phyloP scores from a whole-genome alignment of 2,329 filamentous ascomycete species.

The Monosporascus sp. region DNA sequence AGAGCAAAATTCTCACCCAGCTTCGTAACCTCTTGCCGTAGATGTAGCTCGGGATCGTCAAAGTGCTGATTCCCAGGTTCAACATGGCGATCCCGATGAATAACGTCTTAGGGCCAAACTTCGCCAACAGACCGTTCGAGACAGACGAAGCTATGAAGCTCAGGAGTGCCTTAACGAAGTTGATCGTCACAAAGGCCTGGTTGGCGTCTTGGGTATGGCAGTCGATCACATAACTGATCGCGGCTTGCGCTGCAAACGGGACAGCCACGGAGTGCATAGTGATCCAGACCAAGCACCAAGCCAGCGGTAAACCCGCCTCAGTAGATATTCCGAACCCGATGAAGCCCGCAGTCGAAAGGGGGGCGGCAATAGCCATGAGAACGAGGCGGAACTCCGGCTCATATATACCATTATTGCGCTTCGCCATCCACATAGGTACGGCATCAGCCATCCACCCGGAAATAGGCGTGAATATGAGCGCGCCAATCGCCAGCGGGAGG shows the following conservation, averaged over 20 bases:
- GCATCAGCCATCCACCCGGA: constrained; percentile 21
- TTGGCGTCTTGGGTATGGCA: constrained; percentile 20
- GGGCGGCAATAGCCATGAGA: constrained; percentile 16
- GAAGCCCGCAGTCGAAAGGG: constrained; percentile 15
- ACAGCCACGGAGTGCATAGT: constrained; percentile 19
- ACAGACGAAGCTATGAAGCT: constrained; percentile 16
- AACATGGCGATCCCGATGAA: constrained; percentile 17
- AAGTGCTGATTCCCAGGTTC: constrained; percentile 15
- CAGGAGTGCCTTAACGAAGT: constrained; percentile 17
- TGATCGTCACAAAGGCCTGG: constrained; percentile 20
- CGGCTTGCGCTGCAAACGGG: constrained; percentile 17
- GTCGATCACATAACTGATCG: constrained; percentile 20
- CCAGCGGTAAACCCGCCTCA: constrained; percentile 7
- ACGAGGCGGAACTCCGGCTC: constrained; percentile 20
- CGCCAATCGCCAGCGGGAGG: constrained; percentile 14
- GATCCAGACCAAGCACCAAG: constrained; percentile 19
- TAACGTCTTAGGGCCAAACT: constrained; percentile 8
- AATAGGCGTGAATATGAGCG: constrained; percentile 17
- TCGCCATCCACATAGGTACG: constrained; percentile 18
- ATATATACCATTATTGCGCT: constrained; percentile 16
- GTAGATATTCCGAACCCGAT: constrained; percentile 16
- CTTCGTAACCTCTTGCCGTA: constrained; percentile 18
- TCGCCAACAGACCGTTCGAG: constrained; percentile 13
- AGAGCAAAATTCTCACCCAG: constrained; percentile 10
- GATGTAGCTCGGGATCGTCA: constrained; percentile 21